These are phyloP conservation scores for Paramecium sonneborni DNA, from an alignment of 73 alveolate species.

Conservation along the genomic window DNA sequence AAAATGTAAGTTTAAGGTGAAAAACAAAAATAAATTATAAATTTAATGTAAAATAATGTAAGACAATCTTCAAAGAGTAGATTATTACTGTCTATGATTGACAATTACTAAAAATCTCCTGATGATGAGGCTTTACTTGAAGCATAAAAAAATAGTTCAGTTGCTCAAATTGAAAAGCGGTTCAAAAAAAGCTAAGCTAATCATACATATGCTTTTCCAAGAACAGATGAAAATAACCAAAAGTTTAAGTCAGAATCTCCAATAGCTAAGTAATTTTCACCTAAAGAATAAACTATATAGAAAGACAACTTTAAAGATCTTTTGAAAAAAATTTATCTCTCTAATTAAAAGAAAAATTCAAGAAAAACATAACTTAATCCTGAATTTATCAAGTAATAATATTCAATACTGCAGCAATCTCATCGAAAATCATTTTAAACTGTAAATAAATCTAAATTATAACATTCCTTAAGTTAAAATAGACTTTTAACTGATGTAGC, in stretches of 20 bases:
- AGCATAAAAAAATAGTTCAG: not conserved
- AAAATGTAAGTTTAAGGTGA: no score
- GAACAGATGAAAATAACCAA: not conserved
- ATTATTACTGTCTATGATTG: constrained; percentile 4
- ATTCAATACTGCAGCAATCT: not conserved
- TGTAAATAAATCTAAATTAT: not conserved
- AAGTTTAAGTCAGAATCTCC: not conserved
- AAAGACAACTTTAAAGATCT: constrained; percentile 32
- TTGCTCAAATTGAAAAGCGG: constrained; percentile 21
- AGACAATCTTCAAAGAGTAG: constrained; percentile 48
- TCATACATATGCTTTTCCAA: constrained; percentile 25
- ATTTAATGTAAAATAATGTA: not conserved
- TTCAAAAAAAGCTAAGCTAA: not conserved
- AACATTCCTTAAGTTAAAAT: constrained; percentile 15
- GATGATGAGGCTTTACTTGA: not conserved
- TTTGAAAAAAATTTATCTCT: constrained; percentile 31
- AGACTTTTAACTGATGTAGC: constrained; percentile 14
- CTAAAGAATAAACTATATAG: not conserved
- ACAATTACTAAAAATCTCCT: not conserved
- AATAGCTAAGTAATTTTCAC: not conserved
- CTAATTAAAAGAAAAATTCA: not conserved
- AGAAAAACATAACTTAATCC: not conserved
- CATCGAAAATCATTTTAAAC: constrained; percentile 5
- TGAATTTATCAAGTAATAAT: constrained; percentile 1
- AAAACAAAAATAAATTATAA: not conserved